Base-by-base conservation (phyloP, 352 stramenopile species). In the Phytopythium chamaehyphon region DNA sequence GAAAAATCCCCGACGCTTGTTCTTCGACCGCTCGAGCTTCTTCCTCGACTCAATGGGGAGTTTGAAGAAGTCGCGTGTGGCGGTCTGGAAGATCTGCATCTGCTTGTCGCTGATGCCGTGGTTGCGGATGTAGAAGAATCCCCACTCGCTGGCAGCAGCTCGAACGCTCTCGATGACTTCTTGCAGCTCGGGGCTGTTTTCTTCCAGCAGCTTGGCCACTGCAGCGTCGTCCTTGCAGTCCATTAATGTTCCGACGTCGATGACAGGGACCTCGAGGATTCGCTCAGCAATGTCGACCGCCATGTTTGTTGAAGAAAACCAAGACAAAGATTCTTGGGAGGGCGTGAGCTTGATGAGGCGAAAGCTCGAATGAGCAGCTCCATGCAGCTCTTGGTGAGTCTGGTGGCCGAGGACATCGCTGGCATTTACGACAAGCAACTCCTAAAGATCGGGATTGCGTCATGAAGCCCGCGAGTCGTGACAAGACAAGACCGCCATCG, bases 241-340 rank as follows among this genome's bases (percentile, higher is more conserved):
- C 53, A 79, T 80, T 42, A 86, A 51, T 28, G 62, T 57, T 23
- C 49, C 67, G 24, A 86, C 76, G 51, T 83, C 67, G 42, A 86
- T 53, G 31, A 72, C 61, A 0, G 67, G 72, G 38, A 86, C 75
- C 59, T 66, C 28, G 5, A 33, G 28, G 28, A 33, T 33, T 33
- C 28, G 5, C 28, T 33, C 28, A 9, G 28, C 28, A 33, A 33
- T 33, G 28, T 33, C 28, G 28, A 33, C 28, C 9, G 28, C 28
- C 28, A 33, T 33, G 5, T 10, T 33, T 33, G 28, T 33, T 9
- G 28, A 9, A 33, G 28, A 33, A 9, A 33, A 9, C 28, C n/a
- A n/a, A n/a, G 9, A 9, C 28, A 33, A 33, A 9, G 28, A 33
- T 10, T 5, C 28, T 33, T 33, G 28, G 28, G 9, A n/a, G n/a